phyloP scores from a whole-genome alignment of 108 stramenopile species.

The Pinguiococcus pyrenoidosus region DNA sequence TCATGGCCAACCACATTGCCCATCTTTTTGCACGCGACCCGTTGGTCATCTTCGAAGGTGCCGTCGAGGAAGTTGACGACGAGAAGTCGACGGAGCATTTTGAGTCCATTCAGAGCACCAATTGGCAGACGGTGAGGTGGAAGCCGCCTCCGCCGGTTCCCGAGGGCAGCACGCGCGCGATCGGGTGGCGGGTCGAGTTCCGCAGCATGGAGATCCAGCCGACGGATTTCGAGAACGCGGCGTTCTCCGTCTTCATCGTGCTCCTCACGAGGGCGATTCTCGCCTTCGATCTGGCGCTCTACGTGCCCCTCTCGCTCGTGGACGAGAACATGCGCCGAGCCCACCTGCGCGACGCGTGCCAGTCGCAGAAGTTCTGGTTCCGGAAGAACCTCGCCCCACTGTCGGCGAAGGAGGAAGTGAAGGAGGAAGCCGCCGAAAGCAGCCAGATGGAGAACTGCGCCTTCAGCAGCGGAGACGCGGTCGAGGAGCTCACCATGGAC shows the following conservation, averaged over 20 bases:
- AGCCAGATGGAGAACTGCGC: slow-evolving; percentile 28
- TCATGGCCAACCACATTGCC: slow-evolving; percentile 82
- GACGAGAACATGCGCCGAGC: slow-evolving; percentile 97
- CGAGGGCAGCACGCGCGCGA: slow-evolving; percentile 70
- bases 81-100: slow-evolving; percentile 84
- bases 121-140: slow-evolving; percentile 98
- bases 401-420: slow-evolving; percentile 46
- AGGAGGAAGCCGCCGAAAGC: slow-evolving; percentile 31
- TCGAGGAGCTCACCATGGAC: slow-evolving; percentile 88
- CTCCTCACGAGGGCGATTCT: slow-evolving; percentile 85
- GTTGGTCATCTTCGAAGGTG: slow-evolving; percentile 84
- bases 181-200: slow-evolving; percentile 94
- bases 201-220: slow-evolving; percentile 90
- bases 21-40: slow-evolving; percentile 94
- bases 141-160: slow-evolving; percentile 89
- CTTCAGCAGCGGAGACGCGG: slow-evolving; percentile 64
- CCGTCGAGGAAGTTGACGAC: slow-evolving; percentile 74
- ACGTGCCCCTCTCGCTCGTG: slow-evolving; percentile 84
- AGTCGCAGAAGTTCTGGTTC: slow-evolving; percentile 71
- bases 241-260: slow-evolving; percentile 84
- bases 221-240: slow-evolving; percentile 97
- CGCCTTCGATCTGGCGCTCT: slow-evolving; percentile 93
- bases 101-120: slow-evolving; percentile 95
- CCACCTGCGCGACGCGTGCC: slow-evolving; percentile 60
- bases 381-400: slow-evolving; percentile 78